Conservation (phyloP, 768 basidiomycete genomes). For the Leccinum ochraceum region DNA sequence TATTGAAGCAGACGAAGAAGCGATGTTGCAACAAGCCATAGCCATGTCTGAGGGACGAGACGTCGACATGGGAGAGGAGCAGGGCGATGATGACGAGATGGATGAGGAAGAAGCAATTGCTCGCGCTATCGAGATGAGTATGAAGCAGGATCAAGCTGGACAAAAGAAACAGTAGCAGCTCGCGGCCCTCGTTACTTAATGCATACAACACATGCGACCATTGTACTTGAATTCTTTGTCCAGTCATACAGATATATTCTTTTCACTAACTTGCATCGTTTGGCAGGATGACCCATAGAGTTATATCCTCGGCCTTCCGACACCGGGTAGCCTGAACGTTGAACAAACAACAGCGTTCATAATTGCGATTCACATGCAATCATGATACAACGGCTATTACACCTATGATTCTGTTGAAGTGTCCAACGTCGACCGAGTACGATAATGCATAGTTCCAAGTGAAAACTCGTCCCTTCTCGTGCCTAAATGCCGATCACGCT, state of each 20-base stretch:
- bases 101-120: conserved; percentile 90
- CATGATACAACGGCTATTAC: too few relatives aligned
- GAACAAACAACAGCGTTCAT: too few relatives aligned
- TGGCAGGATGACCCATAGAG: too few relatives aligned
- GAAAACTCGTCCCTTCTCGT: neutral
- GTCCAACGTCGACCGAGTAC: neutral
- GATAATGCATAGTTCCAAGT: conserved; percentile 12
- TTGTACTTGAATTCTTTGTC: conserved; percentile 1
- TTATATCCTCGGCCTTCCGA: too few relatives aligned
- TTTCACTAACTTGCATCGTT: too few relatives aligned
- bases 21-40: conserved; percentile 72
- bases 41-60: conserved; percentile 67
- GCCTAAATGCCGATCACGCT: conserved; percentile 9
- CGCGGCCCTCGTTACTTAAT: neutral
- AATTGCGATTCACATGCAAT: too few relatives aligned
- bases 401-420: neutral
- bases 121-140: conserved; percentile 91
- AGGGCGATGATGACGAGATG: conserved; percentile 66
- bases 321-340: too few relatives aligned
- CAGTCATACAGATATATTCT: conserved; percentile 2
- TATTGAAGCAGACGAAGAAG: conserved; percentile 76
- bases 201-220: conserved; percentile 1
- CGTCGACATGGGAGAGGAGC: conserved; percentile 48
- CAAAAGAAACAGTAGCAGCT: conserved; percentile 37
- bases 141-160: conserved; percentile 60